Evolutionary conservation across 1,284 basidiomycete genomes (phyloP).

Genomic region (Cryptococcus sp.): DNA sequence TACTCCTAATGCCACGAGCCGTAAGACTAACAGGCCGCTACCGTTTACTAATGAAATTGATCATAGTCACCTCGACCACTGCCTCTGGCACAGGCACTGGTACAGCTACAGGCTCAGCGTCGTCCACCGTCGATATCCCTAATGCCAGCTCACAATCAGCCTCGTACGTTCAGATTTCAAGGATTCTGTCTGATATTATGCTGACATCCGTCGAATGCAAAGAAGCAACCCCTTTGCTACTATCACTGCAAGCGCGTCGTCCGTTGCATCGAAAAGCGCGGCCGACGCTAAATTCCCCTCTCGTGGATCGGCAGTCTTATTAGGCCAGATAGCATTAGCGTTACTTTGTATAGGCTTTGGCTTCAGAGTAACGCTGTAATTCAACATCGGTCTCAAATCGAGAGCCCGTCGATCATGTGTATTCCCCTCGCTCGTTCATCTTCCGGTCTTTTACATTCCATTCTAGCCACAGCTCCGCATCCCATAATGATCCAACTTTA

Average conservation of each 20-base stretch:
- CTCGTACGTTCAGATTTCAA: constrained; percentile 12
- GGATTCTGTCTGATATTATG: not conserved
- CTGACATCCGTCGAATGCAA: not conserved
- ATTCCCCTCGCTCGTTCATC: no score
- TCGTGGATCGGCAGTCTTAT: no score
- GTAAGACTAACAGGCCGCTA: not conserved
- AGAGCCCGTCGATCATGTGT: no score
- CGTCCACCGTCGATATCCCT: constrained; percentile 14
- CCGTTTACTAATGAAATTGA: no score
- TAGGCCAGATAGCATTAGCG: no score
- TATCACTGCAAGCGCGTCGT: constrained; percentile 13
- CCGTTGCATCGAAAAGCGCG: constrained; percentile 6
- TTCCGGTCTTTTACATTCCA: no score
- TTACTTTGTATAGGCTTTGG: no score
- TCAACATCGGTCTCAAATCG: no score
- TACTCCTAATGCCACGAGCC: not conserved
- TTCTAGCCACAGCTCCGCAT: no score
- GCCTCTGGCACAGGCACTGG: constrained; percentile 9
- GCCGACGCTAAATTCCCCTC: not conserved
- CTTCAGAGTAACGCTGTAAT: no score
- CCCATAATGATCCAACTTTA: no score
- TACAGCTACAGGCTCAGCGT: constrained; percentile 1
- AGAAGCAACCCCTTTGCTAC: constrained; percentile 15
- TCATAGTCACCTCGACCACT: constrained; percentile 11
- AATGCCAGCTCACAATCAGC: constrained; percentile 19